A percentile compares a stretch with the other conserved stretches of the same genome.
Conservation (phyloP, 2,329 filamentous ascomycete species). For the Metarhizium humberi region DNA sequence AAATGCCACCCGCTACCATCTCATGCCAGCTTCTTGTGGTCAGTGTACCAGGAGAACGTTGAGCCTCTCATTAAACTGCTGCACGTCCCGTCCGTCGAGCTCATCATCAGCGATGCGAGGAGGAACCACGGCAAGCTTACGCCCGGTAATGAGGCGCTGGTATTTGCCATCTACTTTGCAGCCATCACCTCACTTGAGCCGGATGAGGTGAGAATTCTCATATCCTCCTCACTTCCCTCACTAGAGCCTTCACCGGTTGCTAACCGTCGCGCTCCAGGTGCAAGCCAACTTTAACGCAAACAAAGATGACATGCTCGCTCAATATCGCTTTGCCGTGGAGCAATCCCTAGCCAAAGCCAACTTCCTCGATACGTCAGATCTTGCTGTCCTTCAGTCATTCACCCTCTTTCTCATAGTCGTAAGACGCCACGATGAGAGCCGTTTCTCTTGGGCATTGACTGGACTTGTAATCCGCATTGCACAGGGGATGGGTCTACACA, state of each 20-base stretch:
- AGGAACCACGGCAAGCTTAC: constrained; percentile 49
- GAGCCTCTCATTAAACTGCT: constrained; percentile 64
- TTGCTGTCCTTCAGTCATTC: constrained; percentile 49
- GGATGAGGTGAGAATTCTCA: constrained; percentile 36
- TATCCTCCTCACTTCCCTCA: neutral
- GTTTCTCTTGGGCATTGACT: constrained; percentile 51
- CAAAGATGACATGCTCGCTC: constrained; percentile 34
- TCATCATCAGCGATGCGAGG: constrained; percentile 50
- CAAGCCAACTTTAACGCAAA: constrained; percentile 31
- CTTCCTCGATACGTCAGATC: constrained; percentile 47
- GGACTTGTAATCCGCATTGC: constrained; percentile 49
- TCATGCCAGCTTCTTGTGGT: constrained; percentile 60
- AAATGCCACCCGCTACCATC: constrained; percentile 56
- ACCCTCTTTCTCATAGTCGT: constrained; percentile 44
- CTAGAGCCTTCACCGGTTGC: neutral
- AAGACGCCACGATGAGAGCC: constrained; percentile 35
- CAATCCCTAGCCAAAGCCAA: constrained; percentile 48
- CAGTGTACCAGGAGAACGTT: constrained; percentile 63
- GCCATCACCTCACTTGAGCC: constrained; percentile 50
- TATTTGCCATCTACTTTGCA: constrained; percentile 54
- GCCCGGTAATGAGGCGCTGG: constrained; percentile 48
- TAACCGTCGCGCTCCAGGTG: constrained; percentile 11
- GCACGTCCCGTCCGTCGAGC: constrained; percentile 58
- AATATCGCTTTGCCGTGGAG: constrained; percentile 45
- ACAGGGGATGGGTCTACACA: constrained; percentile 51